Conservation (phyloP, 2,329 filamentous ascomycete species). For the Colletotrichum shisoi region DNA sequence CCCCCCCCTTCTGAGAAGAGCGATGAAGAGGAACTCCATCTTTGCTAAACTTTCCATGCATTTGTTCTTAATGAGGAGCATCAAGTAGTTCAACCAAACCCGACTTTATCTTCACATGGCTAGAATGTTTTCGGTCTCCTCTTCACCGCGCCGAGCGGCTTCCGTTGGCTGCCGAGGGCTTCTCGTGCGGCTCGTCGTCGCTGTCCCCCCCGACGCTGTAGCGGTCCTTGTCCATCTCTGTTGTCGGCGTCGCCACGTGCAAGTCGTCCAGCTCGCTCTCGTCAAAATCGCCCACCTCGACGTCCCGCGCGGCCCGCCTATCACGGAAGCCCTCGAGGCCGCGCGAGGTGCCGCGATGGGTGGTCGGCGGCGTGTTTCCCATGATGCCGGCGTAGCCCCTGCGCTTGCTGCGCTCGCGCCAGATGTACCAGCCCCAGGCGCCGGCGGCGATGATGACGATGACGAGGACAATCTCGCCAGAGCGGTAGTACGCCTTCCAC, state of each 20-base stretch:
- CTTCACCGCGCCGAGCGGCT: slow-evolving; percentile 34
- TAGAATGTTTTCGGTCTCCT: not conserved
- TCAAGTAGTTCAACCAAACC: slow-evolving; percentile 20
- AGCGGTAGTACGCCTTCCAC: slow-evolving; percentile 88
- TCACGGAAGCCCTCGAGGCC: slow-evolving; percentile 58
- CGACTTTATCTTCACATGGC: not conserved
- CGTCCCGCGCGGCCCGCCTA: slow-evolving; percentile 58
- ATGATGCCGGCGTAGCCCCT: slow-evolving; percentile 63
- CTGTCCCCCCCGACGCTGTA: slow-evolving; percentile 67
- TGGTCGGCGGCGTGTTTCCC: slow-evolving; percentile 48
- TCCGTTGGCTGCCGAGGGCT: slow-evolving; percentile 31
- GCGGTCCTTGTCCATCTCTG: slow-evolving; percentile 53
- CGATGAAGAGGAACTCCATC: not conserved
- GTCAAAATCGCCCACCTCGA: slow-evolving; percentile 71
- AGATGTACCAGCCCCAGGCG: slow-evolving; percentile 77
- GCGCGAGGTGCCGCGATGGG: slow-evolving; percentile 44
- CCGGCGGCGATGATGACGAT: slow-evolving; percentile 78
- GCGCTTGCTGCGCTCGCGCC: slow-evolving; percentile 66
- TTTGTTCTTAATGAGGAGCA: slow-evolving; percentile 17
- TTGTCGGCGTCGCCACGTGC: slow-evolving; percentile 59
- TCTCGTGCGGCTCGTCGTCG: slow-evolving; percentile 58
- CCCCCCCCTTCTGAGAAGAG: not conserved
- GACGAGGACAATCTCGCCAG: slow-evolving; percentile 83
- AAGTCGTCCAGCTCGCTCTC: slow-evolving; percentile 71
- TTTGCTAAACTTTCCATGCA: slow-evolving; percentile 31